Base-by-base conservation (phyloP, 305 asterid species). In the Fraxinus angustifolia region DNA sequence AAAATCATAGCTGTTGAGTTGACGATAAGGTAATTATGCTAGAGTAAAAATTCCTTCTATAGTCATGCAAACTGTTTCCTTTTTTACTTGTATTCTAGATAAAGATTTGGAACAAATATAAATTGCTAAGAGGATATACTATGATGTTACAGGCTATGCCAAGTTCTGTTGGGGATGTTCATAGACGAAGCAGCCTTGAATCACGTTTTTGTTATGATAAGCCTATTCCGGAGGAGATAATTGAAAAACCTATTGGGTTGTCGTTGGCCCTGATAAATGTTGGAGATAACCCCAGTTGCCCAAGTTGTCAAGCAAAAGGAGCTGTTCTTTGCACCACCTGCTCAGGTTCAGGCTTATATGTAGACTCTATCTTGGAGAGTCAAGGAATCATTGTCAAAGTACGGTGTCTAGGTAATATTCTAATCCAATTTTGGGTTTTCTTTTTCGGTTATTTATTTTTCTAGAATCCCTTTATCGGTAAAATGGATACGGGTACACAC, bases 371-470 rank as follows among this genome's bases (percentile, higher is more conserved):
- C 80, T 48, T 95, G 91, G 99, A 95, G 90, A 93, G 98, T 82
- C 99, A 93, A 84, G 99, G 99, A 53, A 93, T 95, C 86, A 92
- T 93, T n/a, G 97, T 93, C 38, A 95, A 95, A 95, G 96, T 95
- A 83, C 94, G 94, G 65, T 95, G 98, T 87, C 85, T 95, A 80
- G 99, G 94, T 93, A 87, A 84, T 75, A 35, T 77, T 30, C 31
- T 60, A 74, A 45, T 28, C 35, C 1, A 17, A 65, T 58, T 60
- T 78, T 33, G 35, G 72, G 35, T 65, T 65, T 26, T 26, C 73
- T 21, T 65, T 65, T 58, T 58, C 4, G 12, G 4, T 1, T 58
- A 7, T 58, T 58, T 5, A 19, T 19, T 2, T 58, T 58, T 17
- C 11, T 58, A 12, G 31, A 21, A 21, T 60, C 14, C 31, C 28